Evolutionary conservation across 345 rosid species (phyloP).

Genomic region (Lenwebbia sp.): DNA sequence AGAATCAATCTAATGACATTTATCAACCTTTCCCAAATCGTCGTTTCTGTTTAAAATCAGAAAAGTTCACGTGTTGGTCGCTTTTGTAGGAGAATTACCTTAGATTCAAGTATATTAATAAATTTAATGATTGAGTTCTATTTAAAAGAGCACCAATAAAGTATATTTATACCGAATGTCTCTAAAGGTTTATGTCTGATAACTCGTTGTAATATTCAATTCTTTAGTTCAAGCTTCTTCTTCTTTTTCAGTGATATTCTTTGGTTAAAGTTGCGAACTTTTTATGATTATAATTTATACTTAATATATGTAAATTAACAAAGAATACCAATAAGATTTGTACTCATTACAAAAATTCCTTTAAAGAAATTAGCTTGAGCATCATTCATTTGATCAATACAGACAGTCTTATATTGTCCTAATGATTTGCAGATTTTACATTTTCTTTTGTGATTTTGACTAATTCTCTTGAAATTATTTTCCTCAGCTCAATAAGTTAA

Average conservation of each 20-base stretch:
- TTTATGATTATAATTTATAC: not conserved
- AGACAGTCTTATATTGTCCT: not conserved
- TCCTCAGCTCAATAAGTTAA: not conserved
- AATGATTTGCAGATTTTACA: not conserved
- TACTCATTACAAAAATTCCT: not conserved
- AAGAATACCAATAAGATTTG: not conserved
- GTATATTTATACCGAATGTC: not conserved
- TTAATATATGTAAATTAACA: not conserved
- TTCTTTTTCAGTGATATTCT: not conserved
- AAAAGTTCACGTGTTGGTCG: not conserved
- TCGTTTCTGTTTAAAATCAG: not conserved
- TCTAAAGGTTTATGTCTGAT: not conserved
- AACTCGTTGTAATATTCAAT: not conserved
- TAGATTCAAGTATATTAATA: not conserved
- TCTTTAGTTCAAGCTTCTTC: not conserved
- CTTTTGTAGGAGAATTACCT: not conserved
- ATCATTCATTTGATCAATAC: not conserved
- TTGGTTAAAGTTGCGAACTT: not conserved
- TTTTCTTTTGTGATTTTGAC: not conserved
- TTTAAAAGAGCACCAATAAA: not conserved
- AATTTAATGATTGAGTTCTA: not conserved
- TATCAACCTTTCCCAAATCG: not conserved
- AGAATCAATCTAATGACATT: not conserved
- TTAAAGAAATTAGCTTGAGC: not conserved
- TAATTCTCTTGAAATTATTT: not conserved